phyloP scores from a whole-genome alignment of 1,284 basidiomycete genomes.

The Porodaedalea pini region DNA sequence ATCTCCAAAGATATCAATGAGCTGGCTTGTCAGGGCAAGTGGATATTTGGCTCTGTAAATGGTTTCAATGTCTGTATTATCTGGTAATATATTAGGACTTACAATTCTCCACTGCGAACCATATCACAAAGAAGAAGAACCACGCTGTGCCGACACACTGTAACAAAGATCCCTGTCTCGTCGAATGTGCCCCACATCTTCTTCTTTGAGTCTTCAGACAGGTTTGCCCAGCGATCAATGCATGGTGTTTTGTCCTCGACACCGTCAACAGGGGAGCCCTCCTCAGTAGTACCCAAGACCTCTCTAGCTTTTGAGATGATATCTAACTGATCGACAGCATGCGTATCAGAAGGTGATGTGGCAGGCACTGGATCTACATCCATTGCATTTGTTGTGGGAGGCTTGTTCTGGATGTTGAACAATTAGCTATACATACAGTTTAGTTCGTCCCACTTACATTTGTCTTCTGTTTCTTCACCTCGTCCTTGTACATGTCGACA shows the following conservation, averaged over 20 bases:
- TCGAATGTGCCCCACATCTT: constrained; percentile 19
- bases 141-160: constrained; percentile 25
- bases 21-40: constrained; percentile 17
- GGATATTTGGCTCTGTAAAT: constrained; percentile 23
- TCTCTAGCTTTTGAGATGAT: too few relatives aligned
- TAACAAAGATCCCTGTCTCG: constrained; percentile 25
- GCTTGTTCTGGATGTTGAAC: too few relatives aligned
- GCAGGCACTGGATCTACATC: too few relatives aligned
- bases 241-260: constrained; percentile 6
- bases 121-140: constrained; percentile 23
- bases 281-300: too few relatives aligned
- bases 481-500: constrained; percentile 28
- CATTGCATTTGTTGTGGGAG: too few relatives aligned
- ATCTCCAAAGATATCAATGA: constrained; percentile 16
- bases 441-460: neutral
- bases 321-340: too few relatives aligned
- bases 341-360: too few relatives aligned
- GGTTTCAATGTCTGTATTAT: neutral
- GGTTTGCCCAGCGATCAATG: constrained; percentile 17
- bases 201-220: constrained; percentile 16
- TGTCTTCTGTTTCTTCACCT: constrained; percentile 15
- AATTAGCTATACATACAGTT: too few relatives aligned
- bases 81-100: constrained; percentile 1
- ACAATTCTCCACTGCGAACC: constrained; percentile 26
- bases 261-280: constrained; percentile 18